Percentiles rank a stretch among this genome's conserved stretches.
phyloP scores from a whole-genome alignment of 768 basidiomycete genomes.

The Pholiota molesta region DNA sequence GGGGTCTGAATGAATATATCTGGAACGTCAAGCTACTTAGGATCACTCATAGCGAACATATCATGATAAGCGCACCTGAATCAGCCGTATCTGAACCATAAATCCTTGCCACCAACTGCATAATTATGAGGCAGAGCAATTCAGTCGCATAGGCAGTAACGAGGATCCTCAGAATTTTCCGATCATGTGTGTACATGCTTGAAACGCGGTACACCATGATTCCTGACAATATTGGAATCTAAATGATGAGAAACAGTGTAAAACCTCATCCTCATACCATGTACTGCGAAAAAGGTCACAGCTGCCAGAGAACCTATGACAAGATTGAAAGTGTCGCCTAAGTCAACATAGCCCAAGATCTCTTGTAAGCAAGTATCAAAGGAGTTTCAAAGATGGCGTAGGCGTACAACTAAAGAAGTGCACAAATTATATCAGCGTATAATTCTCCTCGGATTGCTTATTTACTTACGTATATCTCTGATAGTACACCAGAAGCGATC shows the following conservation, averaged over 20 bases:
- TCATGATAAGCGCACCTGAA: neutral
- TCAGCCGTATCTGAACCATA: neutral
- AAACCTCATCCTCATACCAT: neutral
- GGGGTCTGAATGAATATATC: no score
- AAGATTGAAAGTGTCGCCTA: no score
- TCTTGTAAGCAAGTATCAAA: no score
- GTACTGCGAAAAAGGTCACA: slow-evolving; percentile 3
- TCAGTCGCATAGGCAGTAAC: slow-evolving; percentile 5
- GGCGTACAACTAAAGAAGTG: no score
- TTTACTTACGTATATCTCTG: no score
- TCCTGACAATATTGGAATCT: neutral
- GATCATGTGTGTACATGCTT: slow-evolving; percentile 20
- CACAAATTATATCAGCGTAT: no score
- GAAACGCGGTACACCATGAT: slow-evolving; percentile 22
- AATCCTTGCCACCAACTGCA: neutral
- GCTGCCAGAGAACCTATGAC: no score
- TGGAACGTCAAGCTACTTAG: neutral
- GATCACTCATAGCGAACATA: neutral
- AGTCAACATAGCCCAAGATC: no score
- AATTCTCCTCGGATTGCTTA: no score
- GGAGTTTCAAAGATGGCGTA: no score
- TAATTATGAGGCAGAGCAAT: neutral
- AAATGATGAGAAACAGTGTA: neutral
- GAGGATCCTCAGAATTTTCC: slow-evolving; percentile 6
- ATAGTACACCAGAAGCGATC: neutral